phyloP scores from a whole-genome alignment of 192 early-diverging fungal genomes.

The Mortierella antarctica region DNA sequence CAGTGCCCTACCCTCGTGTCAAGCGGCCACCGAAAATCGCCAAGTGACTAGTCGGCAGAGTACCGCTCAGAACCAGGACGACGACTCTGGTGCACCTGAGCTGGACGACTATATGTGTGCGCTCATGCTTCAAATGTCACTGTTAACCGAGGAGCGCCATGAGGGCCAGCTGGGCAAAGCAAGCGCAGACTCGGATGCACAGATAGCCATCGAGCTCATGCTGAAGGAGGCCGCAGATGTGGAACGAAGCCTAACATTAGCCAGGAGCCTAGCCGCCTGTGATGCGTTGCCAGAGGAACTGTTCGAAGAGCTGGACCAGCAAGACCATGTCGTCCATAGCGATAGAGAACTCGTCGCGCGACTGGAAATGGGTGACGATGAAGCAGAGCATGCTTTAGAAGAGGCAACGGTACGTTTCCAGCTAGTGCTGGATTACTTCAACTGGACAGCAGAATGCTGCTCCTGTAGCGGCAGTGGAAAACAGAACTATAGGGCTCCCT shows the following conservation, averaged over 20 bases:
- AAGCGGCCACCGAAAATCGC: too few relatives aligned
- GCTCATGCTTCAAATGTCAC: too few relatives aligned
- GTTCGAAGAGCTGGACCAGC: slow-evolving; percentile 1
- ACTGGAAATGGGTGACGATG: slow-evolving; percentile 2
- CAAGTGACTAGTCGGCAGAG: too few relatives aligned
- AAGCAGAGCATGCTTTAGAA: slow-evolving; percentile 1
- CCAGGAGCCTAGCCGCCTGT: slow-evolving; percentile 15
- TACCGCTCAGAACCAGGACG: too few relatives aligned
- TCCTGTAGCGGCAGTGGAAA: background rate
- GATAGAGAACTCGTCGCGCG: slow-evolving; percentile 24
- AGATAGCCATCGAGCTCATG: slow-evolving; percentile 20
- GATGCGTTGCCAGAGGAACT: slow-evolving; percentile 2
- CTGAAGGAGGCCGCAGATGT: slow-evolving; percentile 17
- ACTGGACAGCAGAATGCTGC: slow-evolving; percentile 10
- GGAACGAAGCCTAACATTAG: slow-evolving; percentile 17
- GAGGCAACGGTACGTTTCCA: slow-evolving; percentile 8
- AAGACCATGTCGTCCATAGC: background rate
- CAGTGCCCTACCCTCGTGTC: too few relatives aligned
- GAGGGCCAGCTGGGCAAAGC: slow-evolving; percentile 15
- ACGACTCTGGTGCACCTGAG: too few relatives aligned
- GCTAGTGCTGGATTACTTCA: background rate
- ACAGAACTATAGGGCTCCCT: slow-evolving; percentile 14
- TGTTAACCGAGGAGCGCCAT: too few relatives aligned
- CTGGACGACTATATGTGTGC: too few relatives aligned
- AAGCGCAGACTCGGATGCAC: slow-evolving; percentile 4